phyloP scores from a whole-genome alignment of 768 basidiomycete genomes.

The Suillus brevipes region DNA sequence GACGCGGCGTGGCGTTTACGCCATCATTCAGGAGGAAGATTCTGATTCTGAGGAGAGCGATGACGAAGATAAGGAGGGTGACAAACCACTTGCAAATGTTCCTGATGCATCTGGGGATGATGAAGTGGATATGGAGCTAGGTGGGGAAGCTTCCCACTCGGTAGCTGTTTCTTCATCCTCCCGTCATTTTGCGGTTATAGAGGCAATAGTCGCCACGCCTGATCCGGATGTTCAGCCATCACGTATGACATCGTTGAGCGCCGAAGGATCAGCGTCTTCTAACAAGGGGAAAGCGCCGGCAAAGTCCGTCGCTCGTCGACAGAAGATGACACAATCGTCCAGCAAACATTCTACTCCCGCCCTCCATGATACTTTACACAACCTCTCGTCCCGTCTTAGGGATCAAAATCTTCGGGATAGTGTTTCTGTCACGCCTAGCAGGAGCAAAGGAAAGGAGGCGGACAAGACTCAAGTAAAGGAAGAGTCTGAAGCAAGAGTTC shows the following conservation, averaged over 20 bases:
- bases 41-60: constrained; percentile 60
- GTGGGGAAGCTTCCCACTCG: constrained; percentile 22
- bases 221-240: constrained; percentile 25
- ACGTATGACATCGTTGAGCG: constrained; percentile 39
- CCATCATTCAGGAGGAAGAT: constrained; percentile 58
- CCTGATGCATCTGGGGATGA: constrained; percentile 40
- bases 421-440: constrained; percentile 32
- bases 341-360: constrained; percentile 41
- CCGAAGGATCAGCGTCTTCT: constrained; percentile 28
- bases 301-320: constrained; percentile 59
- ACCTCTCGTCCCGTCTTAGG: constrained; percentile 24
- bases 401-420: constrained; percentile 26
- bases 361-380: constrained; percentile 25
- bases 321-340: constrained; percentile 53
- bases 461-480: constrained; percentile 48
- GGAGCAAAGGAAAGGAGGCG: constrained; percentile 41
- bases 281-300: constrained; percentile 37
- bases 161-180: constrained; percentile 22
- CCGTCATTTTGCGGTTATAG: constrained; percentile 29
- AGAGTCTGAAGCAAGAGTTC: constrained; percentile 46
- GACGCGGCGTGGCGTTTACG: constrained; percentile 81
- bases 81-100: constrained; percentile 47
- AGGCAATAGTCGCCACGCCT: constrained; percentile 15
- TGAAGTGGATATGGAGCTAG: constrained; percentile 56
- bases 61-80: constrained; percentile 50